Evolutionary conservation across 345 rosid species (phyloP).

Genomic region (Tarenaya hassleriana): DNA sequence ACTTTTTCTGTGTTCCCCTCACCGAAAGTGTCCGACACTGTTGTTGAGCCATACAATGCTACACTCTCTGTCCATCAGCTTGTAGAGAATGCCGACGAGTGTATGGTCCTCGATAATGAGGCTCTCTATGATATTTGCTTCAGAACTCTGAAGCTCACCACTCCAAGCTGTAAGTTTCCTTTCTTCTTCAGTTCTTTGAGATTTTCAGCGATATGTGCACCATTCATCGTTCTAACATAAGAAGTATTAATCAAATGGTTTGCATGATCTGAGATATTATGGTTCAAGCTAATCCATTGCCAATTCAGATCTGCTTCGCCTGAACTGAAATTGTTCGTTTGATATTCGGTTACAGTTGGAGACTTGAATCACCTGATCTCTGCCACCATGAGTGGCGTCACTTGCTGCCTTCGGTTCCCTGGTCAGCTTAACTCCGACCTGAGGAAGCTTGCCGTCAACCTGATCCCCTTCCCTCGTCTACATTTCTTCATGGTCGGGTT

Average conservation of each 20-base stretch:
- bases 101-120: conserved; percentile 68
- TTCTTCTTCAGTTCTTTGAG: neutral
- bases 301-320: too few relatives aligned
- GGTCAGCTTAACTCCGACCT: conserved; percentile 76
- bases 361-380: conserved; percentile 71
- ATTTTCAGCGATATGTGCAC: neutral
- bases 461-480: conserved; percentile 68
- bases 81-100: conserved; percentile 71
- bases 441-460: conserved; percentile 65
- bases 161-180: conserved; percentile 60
- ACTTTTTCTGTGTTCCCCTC: conserved; percentile 67
- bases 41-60: conserved; percentile 70
- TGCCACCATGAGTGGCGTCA: conserved; percentile 77
- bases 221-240: too few relatives aligned
- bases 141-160: conserved; percentile 66
- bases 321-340: too few relatives aligned
- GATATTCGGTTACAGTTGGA: conserved; percentile 38
- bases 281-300: too few relatives aligned
- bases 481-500: conserved; percentile 79
- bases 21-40: conserved; percentile 67
- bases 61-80: conserved; percentile 73
- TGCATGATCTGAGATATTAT: conserved; percentile 4
- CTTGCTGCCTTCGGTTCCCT: conserved; percentile 70
- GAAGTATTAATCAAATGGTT: neutral
- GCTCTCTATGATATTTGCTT: conserved; percentile 74